A percentile compares a stretch with the other conserved stretches of the same genome.
These are phyloP conservation scores for Fusarium sacchari DNA, from an alignment of 2,329 filamentous ascomycete genomes.

Conservation along the genomic window DNA sequence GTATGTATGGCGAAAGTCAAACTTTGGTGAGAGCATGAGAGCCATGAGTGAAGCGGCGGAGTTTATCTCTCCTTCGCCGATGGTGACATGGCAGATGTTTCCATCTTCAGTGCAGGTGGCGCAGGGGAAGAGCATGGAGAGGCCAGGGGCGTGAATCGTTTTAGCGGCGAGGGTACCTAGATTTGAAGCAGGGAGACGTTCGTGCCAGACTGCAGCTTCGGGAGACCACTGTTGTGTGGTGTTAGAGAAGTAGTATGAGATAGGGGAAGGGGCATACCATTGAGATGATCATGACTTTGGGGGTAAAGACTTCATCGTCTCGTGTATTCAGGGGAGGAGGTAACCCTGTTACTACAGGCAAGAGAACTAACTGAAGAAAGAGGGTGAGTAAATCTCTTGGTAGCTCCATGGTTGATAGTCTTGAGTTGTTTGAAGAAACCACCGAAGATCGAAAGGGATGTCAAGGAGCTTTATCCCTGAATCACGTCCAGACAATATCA, in stretches of 20 bases:
- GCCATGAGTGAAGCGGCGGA: slow-evolving; percentile 73
- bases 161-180: slow-evolving; percentile 65
- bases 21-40: slow-evolving; percentile 67
- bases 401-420: slow-evolving; percentile 17
- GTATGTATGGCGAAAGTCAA: slow-evolving; percentile 75
- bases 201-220: slow-evolving; percentile 71
- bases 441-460: background rate
- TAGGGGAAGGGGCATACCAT: slow-evolving; percentile 58
- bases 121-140: slow-evolving; percentile 72
- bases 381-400: slow-evolving; percentile 6
- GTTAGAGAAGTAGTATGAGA: slow-evolving; percentile 4
- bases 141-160: slow-evolving; percentile 68
- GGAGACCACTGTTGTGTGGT: slow-evolving; percentile 64
- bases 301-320: slow-evolving; percentile 50
- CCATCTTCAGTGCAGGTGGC: slow-evolving; percentile 71
- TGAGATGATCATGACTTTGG: slow-evolving; percentile 71
- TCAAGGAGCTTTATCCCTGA: slow-evolving; percentile 10
- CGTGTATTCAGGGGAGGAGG: background rate
- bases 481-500: too few species aligned
- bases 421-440: background rate
- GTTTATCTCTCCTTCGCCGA: slow-evolving; percentile 79
- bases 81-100: slow-evolving; percentile 74
- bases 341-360: background rate
- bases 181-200: slow-evolving; percentile 56
- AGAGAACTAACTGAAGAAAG: background rate